Conservation (phyloP, 2,329 filamentous ascomycete species). For the Ophiocordyceps unilateralis region DNA sequence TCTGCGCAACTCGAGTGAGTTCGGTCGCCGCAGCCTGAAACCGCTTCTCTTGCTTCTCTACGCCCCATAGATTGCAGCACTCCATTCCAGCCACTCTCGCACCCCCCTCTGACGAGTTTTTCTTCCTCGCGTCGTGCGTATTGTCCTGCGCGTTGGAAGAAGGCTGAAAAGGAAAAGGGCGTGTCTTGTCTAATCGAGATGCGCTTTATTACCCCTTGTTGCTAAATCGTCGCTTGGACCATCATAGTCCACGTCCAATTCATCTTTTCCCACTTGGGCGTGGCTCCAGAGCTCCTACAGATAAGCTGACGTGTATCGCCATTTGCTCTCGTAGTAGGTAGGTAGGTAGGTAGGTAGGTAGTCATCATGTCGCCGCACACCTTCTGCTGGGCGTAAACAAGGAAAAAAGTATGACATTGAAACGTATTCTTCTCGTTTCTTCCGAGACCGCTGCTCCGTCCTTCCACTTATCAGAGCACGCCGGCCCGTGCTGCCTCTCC, state of each 20-base stretch:
- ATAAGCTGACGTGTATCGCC: neutral
- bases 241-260: slow-evolving; percentile 35
- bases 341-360: too few relatives aligned
- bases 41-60: too few relatives aligned
- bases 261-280: slow-evolving; percentile 17
- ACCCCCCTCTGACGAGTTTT: slow-evolving; percentile 15
- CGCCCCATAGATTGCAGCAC: slow-evolving; percentile 13
- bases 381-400: too few relatives aligned
- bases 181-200: neutral
- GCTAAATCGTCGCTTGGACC: slow-evolving; percentile 21
- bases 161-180: slow-evolving; percentile 8
- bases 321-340: too few relatives aligned
- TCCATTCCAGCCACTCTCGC: slow-evolving; percentile 12
- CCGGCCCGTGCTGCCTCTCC: slow-evolving; percentile 45
- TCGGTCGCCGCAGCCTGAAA: too few relatives aligned
- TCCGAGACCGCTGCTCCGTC: slow-evolving; percentile 30
- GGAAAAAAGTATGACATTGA: neutral
- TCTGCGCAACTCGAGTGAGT: too few relatives aligned
- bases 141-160: slow-evolving; percentile 17
- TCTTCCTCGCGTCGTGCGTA: slow-evolving; percentile 17
- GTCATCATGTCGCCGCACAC: too few relatives aligned
- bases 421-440: neutral
- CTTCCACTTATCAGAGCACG: slow-evolving; percentile 27
- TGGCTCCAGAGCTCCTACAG: slow-evolving; percentile 17
- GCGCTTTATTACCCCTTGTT: neutral